Conservation (phyloP, 2,329 filamentous ascomycete genomes). For the Metarhizium guizhouense region DNA sequence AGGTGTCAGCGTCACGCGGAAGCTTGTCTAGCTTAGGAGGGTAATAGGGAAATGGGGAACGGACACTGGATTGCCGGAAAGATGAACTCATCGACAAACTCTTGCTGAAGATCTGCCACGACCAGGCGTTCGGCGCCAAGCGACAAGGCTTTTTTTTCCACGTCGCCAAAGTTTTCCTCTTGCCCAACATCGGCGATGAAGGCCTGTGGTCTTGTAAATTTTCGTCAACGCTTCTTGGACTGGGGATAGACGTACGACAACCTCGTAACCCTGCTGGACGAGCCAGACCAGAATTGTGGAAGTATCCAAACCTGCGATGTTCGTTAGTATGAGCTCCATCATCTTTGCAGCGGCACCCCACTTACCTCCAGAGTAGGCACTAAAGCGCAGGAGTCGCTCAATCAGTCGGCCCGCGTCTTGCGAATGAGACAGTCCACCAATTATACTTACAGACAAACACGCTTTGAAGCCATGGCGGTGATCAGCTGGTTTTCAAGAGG, state of each 20-base stretch:
- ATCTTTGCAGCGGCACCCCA: neutral
- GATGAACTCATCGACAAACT: constrained; percentile 69
- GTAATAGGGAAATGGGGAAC: neutral
- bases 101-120: constrained; percentile 52
- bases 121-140: constrained; percentile 27
- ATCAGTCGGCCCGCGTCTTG: neutral
- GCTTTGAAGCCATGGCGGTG: neutral
- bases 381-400: neutral
- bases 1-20: neutral
- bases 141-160: constrained; percentile 52
- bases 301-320: neutral
- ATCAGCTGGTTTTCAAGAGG: neutral
- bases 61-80: constrained; percentile 63
- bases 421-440: neutral
- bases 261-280: neutral
- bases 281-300: neutral
- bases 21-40: neutral
- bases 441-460: neutral
- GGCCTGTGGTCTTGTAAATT: neutral
- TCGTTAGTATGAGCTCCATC: neutral
- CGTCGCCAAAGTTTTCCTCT: constrained; percentile 60
- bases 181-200: constrained; percentile 24
- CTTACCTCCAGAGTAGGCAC: neutral
- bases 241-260: neutral
- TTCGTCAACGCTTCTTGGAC: too few species aligned